Conservation (phyloP, 2,329 filamentous ascomycete species). For the Whalleya microplaca region DNA sequence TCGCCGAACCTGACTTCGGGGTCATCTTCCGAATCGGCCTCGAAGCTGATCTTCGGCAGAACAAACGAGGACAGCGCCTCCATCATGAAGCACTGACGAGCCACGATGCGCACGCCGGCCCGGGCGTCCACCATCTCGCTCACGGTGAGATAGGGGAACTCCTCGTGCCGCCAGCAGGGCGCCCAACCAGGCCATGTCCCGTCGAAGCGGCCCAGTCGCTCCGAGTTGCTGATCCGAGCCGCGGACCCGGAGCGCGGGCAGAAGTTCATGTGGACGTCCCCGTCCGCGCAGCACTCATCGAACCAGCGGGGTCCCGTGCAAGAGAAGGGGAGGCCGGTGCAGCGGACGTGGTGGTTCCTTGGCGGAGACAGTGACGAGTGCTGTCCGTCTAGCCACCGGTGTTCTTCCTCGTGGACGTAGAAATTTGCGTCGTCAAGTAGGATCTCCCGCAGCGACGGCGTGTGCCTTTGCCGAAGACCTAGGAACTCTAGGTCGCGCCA, state of each 20-base stretch:
- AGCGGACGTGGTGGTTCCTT: constrained; percentile 49
- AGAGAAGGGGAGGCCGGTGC: constrained; percentile 57
- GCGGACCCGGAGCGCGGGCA: constrained; percentile 48
- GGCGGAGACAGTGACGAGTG: constrained; percentile 46
- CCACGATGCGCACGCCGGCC: constrained; percentile 50
- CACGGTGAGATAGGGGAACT: constrained; percentile 55
- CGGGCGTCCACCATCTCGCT: constrained; percentile 47
- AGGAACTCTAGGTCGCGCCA: constrained; percentile 57
- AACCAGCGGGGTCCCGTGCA: constrained; percentile 54
- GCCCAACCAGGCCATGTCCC: constrained; percentile 38
- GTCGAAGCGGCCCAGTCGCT: not conserved
- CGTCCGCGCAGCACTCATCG: constrained; percentile 50
- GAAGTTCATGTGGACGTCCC: constrained; percentile 47
- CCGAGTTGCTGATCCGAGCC: too few relatives aligned
- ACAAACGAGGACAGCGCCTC: constrained; percentile 51
- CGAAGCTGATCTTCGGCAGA: constrained; percentile 42
- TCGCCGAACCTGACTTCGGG: constrained; percentile 47
- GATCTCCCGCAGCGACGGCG: constrained; percentile 53
- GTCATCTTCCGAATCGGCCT: constrained; percentile 28
- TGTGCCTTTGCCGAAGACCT: constrained; percentile 55
- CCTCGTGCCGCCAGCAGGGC: constrained; percentile 59
- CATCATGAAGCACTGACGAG: constrained; percentile 51
- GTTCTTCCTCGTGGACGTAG: constrained; percentile 61
- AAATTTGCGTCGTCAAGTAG: constrained; percentile 54
- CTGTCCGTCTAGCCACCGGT: constrained; percentile 51